These are phyloP conservation scores for Fraxinus cuspidata DNA, from an alignment of 257 asterid genomes.

Conservation along the genomic window DNA sequence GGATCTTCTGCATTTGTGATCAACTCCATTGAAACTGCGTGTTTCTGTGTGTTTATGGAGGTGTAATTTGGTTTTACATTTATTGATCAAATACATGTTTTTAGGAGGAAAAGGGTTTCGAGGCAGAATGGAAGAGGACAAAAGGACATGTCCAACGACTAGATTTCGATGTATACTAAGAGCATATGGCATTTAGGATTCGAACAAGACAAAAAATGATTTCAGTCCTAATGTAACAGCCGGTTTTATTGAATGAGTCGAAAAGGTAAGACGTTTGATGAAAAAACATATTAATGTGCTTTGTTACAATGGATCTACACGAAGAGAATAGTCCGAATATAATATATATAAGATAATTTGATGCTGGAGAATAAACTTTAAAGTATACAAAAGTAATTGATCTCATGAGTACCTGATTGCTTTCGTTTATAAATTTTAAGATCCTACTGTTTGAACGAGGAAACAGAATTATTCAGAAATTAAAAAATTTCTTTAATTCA, in stretches of 20 bases:
- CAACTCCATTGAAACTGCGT: slow-evolving; percentile 34
- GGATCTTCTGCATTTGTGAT: slow-evolving; percentile 41
- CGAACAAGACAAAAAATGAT: slow-evolving; percentile 15
- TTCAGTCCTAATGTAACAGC: slow-evolving; percentile 29
- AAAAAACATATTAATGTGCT: not conserved
- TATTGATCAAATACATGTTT: not conserved
- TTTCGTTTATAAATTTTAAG: too few species aligned
- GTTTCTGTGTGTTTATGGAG: slow-evolving; percentile 1
- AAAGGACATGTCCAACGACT: not conserved
- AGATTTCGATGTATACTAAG: slow-evolving; percentile 33
- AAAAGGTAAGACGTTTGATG: not conserved
- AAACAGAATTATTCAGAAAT: too few species aligned
- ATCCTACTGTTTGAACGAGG: too few species aligned
- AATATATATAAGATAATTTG: not conserved
- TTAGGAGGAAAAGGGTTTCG: not conserved
- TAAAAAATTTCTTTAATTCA: too few species aligned
- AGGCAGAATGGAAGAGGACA: not conserved
- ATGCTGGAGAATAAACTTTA: not conserved
- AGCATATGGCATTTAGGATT: slow-evolving; percentile 36
- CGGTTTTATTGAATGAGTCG: slow-evolving; percentile 28
- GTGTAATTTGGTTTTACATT: not conserved
- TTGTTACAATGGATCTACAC: not conserved
- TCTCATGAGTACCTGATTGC: not conserved
- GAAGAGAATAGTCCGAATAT: too few species aligned
- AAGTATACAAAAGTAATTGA: not conserved